Percentiles rank a stretch among this genome's conserved stretches.
These are phyloP conservation scores for Colletotrichum ledebouriae DNA, from an alignment of 2,329 filamentous ascomycete genomes.

Conservation along the genomic window DNA sequence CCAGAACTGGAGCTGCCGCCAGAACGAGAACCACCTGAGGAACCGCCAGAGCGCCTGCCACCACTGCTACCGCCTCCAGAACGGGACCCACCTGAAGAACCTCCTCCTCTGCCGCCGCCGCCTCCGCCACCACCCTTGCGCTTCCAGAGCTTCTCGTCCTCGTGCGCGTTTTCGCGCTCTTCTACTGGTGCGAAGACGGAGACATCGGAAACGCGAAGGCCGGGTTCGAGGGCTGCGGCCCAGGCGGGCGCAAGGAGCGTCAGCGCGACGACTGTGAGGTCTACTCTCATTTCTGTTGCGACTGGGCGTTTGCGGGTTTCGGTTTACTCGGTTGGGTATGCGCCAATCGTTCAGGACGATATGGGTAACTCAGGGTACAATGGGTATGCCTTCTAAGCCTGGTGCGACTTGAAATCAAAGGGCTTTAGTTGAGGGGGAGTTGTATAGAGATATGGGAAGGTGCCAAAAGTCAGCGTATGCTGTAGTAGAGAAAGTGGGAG, in stretches of 20 bases:
- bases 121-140: conserved; percentile 71
- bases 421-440: conserved; percentile 8
- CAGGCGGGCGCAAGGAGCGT: conserved; percentile 44
- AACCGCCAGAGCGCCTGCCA: conserved; percentile 44
- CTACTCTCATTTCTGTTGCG: conserved; percentile 50
- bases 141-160: conserved; percentile 66
- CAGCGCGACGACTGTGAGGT: conserved; percentile 48
- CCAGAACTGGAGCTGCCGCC: conserved; percentile 14
- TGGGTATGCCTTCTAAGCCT: conserved; percentile 1
- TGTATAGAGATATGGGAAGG: conserved; percentile 11
- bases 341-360: background rate
- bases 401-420: background rate
- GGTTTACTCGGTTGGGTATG: conserved; percentile 11
- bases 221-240: conserved; percentile 46
- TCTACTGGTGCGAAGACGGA: conserved; percentile 31
- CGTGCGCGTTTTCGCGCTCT: conserved; percentile 41
- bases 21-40: conserved; percentile 27
- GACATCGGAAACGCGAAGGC: conserved; percentile 41
- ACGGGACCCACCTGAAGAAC: conserved; percentile 40
- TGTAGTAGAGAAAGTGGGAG: conserved; percentile 12
- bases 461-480: conserved; percentile 2
- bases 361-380: background rate
- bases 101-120: conserved; percentile 53
- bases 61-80: conserved; percentile 37
- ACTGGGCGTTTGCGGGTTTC: background rate